Conservation (phyloP, 352 stramenopile genomes). For the Phytophthora pseudosyringae region DNA sequence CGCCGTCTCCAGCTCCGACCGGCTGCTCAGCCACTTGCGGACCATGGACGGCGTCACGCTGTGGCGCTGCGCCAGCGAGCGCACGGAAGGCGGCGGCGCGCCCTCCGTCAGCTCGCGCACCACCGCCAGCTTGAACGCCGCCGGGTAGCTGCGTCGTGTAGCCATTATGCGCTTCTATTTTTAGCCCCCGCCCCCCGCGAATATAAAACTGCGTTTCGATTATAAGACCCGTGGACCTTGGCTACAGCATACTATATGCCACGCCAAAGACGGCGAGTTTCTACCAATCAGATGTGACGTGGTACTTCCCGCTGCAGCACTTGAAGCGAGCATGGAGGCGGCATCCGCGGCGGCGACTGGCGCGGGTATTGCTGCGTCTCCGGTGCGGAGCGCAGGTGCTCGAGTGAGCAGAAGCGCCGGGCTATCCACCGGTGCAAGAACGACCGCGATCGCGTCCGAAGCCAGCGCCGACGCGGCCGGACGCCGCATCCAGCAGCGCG, state of each 20-base stretch:
- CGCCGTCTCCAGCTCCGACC: conserved; percentile 36
- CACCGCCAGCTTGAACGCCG: conserved; percentile 38
- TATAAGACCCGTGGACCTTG: conserved; percentile 10
- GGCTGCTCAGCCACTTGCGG: conserved; percentile 32
- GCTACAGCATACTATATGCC: background rate
- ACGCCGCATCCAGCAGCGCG: conserved; percentile 33
- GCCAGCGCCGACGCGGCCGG: conserved; percentile 4
- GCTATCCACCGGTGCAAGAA: conserved; percentile 2
- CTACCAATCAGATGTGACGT: conserved; percentile 20
- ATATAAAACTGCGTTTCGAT: conserved; percentile 12
- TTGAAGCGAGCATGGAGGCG: conserved; percentile 32
- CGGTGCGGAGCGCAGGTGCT: conserved; percentile 3
- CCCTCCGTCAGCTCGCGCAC: conserved; percentile 29
- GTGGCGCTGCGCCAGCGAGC: conserved; percentile 28
- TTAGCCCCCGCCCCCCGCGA: background rate
- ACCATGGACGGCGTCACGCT: conserved; percentile 41
- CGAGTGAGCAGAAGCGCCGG: conserved; percentile 2
- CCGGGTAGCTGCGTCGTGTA: conserved; percentile 35
- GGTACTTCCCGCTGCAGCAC: background rate
- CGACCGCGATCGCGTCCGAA: conserved; percentile 18
- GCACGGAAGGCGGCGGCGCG: conserved; percentile 17
- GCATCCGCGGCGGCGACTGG: conserved; percentile 11
- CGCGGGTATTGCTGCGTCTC: conserved; percentile 10
- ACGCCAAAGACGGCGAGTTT: background rate
- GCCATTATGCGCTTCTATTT: conserved; percentile 3